These are phyloP conservation scores for Anthracocystis panici-leucophaei DNA, from an alignment of 1,284 basidiomycete genomes.

Conservation along the genomic window DNA sequence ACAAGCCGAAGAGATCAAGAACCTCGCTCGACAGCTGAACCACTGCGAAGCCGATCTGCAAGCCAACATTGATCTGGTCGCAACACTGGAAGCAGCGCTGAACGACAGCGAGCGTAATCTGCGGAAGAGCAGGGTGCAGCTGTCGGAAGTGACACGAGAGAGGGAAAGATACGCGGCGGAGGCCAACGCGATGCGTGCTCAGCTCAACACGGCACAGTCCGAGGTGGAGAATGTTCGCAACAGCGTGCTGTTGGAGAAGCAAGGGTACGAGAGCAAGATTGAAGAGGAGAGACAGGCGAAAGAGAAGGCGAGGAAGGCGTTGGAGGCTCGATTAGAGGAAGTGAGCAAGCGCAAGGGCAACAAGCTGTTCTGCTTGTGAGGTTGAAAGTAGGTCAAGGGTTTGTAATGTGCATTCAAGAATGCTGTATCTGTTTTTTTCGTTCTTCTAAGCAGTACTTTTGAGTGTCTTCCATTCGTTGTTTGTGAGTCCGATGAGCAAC, in stretches of 20 bases:
- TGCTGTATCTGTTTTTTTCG: constrained; percentile 4
- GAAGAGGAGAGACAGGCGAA: constrained; percentile 59
- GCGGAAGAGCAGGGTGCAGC: constrained; percentile 64
- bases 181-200: constrained; percentile 56
- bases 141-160: constrained; percentile 62
- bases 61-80: constrained; percentile 89
- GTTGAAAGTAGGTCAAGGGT: background rate
- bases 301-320: constrained; percentile 57
- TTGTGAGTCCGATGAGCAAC: background rate
- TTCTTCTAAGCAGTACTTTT: background rate
- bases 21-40: constrained; percentile 87
- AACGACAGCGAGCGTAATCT: constrained; percentile 64
- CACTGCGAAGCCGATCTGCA: constrained; percentile 91
- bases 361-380: constrained; percentile 62
- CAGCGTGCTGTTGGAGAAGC: constrained; percentile 59
- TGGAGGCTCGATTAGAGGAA: constrained; percentile 63
- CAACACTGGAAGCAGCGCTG: constrained; percentile 61
- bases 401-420: background rate
- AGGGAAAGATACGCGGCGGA: constrained; percentile 55
- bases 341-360: constrained; percentile 59
- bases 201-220: constrained; percentile 54
- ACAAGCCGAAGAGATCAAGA: constrained; percentile 83
- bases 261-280: constrained; percentile 58
- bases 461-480: too few relatives aligned
- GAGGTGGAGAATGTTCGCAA: constrained; percentile 61